phyloP scores from a whole-genome alignment of 2,329 filamentous ascomycete genomes.

The Capronia epimyces region DNA sequence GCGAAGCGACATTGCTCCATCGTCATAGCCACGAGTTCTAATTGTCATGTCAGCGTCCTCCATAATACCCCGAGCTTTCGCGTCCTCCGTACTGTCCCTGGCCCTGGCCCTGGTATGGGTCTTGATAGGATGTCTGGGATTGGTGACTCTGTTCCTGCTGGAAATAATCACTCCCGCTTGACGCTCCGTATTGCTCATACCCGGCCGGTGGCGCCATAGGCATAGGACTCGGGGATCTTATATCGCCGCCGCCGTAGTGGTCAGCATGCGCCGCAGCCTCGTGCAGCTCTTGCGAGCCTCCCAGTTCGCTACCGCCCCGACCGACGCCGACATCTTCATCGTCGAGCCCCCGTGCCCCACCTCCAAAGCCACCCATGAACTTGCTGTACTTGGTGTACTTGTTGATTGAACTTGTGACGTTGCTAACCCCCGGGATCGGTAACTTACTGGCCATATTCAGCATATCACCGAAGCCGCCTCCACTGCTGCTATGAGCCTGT shows the following conservation, averaged over 20 bases:
- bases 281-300: constrained; percentile 17
- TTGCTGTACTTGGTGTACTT: constrained; percentile 27
- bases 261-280: constrained; percentile 17
- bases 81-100: constrained; percentile 18
- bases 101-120: constrained; percentile 14
- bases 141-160: constrained; percentile 9
- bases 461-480: constrained; percentile 23
- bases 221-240: constrained; percentile 20
- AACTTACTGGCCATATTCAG: constrained; percentile 26
- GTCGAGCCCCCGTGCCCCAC: constrained; percentile 19
- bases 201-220: constrained; percentile 20
- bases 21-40: neutral
- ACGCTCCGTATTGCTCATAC: constrained; percentile 22
- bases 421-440: constrained; percentile 24
- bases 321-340: constrained; percentile 8
- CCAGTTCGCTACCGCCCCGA: constrained; percentile 12
- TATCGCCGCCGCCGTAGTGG: constrained; percentile 2
- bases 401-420: constrained; percentile 10
- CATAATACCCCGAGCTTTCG: constrained; percentile 17
- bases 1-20: neutral
- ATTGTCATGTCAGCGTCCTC: constrained; percentile 15
- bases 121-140: constrained; percentile 19
- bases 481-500: constrained; percentile 9
- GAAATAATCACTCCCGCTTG: constrained; percentile 7
- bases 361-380: constrained; percentile 19